Conservation (phyloP, 2,329 filamentous ascomycete genomes). For the Pestalotiopsis sp. region DNA sequence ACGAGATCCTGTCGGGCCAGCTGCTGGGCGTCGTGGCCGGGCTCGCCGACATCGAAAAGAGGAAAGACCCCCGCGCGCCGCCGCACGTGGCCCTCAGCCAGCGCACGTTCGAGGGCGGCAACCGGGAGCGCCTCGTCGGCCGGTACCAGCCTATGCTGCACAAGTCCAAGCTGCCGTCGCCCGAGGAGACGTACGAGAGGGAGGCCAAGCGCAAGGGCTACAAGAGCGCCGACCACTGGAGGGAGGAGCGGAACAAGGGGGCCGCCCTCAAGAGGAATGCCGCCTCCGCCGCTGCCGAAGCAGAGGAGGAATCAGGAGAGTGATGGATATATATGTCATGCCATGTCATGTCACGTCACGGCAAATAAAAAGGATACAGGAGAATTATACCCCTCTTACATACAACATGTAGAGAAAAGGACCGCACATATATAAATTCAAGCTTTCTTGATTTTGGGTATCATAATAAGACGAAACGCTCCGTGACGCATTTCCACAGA, state of each 20-base stretch:
- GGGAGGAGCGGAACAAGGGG: constrained; percentile 25
- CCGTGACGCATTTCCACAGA: neutral
- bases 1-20: constrained; percentile 79
- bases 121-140: constrained; percentile 52
- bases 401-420: neutral
- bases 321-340: neutral
- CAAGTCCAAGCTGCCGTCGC: constrained; percentile 49
- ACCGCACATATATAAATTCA: neutral
- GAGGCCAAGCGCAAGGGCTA: constrained; percentile 67
- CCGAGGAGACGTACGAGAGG: constrained; percentile 60
- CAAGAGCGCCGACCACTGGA: constrained; percentile 49
- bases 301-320: neutral
- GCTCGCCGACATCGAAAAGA: constrained; percentile 33
- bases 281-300: neutral
- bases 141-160: constrained; percentile 59
- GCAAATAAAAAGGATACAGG: neutral
- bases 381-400: neutral
- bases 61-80: constrained; percentile 19
- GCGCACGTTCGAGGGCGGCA: constrained; percentile 58
- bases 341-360: neutral
- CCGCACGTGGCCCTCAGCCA: constrained; percentile 26
- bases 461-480: neutral
- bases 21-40: constrained; percentile 65
- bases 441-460: neutral
- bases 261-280: neutral